Evolutionary conservation across 2,329 filamentous ascomycete species (phyloP).

Genomic region (Sclerotiophoma versabilis): DNA sequence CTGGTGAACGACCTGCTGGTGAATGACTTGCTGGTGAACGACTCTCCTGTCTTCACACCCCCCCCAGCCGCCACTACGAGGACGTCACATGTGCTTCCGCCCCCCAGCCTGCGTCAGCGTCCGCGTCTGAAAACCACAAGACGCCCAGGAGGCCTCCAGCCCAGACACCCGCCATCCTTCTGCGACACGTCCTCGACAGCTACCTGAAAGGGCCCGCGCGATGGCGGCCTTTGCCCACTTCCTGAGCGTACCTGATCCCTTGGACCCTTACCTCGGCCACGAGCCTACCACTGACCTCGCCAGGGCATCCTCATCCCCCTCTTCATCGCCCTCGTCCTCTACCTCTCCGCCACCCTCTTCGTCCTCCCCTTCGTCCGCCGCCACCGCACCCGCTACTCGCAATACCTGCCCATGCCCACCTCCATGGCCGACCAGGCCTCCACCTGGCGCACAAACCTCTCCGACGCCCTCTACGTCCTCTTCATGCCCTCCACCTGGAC

Average conservation of each 20-base stretch:
- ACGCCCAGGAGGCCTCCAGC: neutral
- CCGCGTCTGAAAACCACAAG: conserved; percentile 1
- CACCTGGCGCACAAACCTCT: conserved; percentile 45
- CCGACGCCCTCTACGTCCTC: conserved; percentile 45
- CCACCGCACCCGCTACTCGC: conserved; percentile 54
- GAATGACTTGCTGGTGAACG: neutral
- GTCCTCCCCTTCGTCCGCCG: conserved; percentile 55
- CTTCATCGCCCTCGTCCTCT: conserved; percentile 53
- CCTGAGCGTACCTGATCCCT: conserved; percentile 39
- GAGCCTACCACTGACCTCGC: conserved; percentile 15
- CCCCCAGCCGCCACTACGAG: neutral
- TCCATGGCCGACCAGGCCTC: conserved; percentile 22
- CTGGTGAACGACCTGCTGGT: neutral
- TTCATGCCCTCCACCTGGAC: conserved; percentile 43
- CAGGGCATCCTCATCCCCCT: conserved; percentile 57
- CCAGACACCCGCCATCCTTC: neutral
- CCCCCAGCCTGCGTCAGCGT: conserved; percentile 4
- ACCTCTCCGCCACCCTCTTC: conserved; percentile 50
- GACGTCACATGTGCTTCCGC: neutral
- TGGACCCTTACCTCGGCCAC: neutral
- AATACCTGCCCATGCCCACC: conserved; percentile 52
- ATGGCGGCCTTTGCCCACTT: conserved; percentile 47
- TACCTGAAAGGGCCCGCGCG: conserved; percentile 18
- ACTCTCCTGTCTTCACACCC: neutral
- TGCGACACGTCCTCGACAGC: neutral